Percentiles rank a stretch among this genome's conserved stretches.
phyloP scores from a whole-genome alignment of 345 rosid genomes.

The Arabis hirsuta region DNA sequence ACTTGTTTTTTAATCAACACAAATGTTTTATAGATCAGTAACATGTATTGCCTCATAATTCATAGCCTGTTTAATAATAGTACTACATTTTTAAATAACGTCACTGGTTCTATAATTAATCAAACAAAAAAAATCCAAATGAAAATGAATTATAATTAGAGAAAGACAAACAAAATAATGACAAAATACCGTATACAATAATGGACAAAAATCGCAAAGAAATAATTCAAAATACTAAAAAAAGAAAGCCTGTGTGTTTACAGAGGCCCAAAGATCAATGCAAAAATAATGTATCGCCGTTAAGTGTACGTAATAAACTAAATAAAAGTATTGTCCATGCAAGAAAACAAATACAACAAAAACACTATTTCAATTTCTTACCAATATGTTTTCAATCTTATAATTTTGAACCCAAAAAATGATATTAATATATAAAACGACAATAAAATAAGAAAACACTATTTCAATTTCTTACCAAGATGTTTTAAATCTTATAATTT shows the following conservation, averaged over 20 bases:
- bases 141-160: slow-evolving; percentile 29
- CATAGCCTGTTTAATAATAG: background rate
- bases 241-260: background rate
- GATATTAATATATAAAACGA: background rate
- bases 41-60: background rate
- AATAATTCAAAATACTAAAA: background rate
- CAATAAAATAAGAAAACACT: background rate
- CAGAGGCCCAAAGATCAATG: slow-evolving; percentile 36
- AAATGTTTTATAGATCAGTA: slow-evolving; percentile 10
- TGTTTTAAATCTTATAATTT: background rate
- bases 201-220: background rate
- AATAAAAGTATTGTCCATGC: background rate
- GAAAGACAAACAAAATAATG: slow-evolving; percentile 44
- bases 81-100: background rate
- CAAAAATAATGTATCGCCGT: slow-evolving; percentile 11
- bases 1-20: background rate
- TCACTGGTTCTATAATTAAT: slow-evolving; percentile 9
- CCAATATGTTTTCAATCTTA: background rate
- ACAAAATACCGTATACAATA: slow-evolving; percentile 21
- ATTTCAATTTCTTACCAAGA: background rate
- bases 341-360: background rate
- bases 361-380: background rate
- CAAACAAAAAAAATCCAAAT: background rate
- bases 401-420: background rate
- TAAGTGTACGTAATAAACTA: background rate